Percentiles rank a stretch among this genome's conserved stretches.
phyloP scores from a whole-genome alignment of 331 rosid genomes.

The Quercus phellos region DNA sequence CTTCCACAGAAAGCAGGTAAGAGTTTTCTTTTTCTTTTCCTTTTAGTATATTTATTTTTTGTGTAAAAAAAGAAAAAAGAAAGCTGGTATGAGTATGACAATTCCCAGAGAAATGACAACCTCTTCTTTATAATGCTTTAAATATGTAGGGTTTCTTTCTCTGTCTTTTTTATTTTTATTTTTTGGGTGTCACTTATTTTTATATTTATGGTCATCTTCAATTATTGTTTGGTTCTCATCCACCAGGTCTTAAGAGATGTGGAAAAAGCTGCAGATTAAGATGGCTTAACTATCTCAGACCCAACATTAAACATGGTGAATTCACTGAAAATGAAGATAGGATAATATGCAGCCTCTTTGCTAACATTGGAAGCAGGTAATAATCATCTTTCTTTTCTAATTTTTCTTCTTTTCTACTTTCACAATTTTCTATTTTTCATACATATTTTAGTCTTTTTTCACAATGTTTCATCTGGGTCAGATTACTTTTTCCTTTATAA shows the following conservation, averaged over 20 bases:
- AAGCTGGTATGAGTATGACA: neutral
- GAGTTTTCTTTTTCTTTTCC: neutral
- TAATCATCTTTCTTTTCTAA: neutral
- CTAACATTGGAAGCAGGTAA: conserved; percentile 93
- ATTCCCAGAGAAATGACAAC: neutral
- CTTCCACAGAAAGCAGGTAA: conserved; percentile 79
- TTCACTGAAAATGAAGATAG: conserved; percentile 81
- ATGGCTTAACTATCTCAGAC: conserved; percentile 94
- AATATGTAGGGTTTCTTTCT: neutral
- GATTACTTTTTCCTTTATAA: neutral
- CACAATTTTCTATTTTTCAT: neutral
- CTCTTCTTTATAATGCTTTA: neutral
- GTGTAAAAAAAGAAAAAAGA: neutral
- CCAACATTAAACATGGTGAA: conserved; percentile 84
- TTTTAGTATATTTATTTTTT: neutral
- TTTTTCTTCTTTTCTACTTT: neutral
- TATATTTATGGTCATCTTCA: neutral
- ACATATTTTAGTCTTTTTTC: neutral
- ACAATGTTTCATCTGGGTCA: neutral
- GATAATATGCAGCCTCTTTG: conserved; percentile 65
- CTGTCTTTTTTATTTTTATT: too few relatives aligned
- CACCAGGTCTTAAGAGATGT: conserved; percentile 75
- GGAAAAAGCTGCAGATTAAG: conserved; percentile 93
- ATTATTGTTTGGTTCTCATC: conserved; percentile 7
- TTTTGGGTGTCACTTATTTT: neutral